These are phyloP conservation scores for Sporormia fimetaria DNA, from an alignment of 495 filamentous ascomycete species.

Conservation along the genomic window DNA sequence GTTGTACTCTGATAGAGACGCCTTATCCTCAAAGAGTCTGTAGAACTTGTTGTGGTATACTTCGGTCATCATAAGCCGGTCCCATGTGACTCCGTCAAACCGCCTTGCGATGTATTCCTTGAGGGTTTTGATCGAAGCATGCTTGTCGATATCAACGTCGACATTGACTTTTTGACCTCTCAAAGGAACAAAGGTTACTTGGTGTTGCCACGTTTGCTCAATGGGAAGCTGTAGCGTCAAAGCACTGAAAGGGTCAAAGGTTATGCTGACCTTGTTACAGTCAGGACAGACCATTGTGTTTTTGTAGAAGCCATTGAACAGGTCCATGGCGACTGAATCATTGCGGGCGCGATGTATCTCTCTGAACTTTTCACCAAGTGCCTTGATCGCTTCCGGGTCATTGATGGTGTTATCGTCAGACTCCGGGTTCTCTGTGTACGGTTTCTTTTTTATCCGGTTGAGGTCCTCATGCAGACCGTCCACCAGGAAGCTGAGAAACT, in stretches of 20 bases:
- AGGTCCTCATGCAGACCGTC: conserved; percentile 92
- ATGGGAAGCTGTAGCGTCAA: conserved; percentile 83
- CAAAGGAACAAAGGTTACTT: conserved; percentile 63
- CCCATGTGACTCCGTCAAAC: conserved; percentile 42
- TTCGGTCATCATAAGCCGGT: conserved; percentile 59
- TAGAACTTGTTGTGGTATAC: conserved; percentile 73
- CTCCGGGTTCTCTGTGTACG: conserved; percentile 94
- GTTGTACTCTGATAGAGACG: conserved; percentile 52
- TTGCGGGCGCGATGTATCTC: conserved; percentile 86
- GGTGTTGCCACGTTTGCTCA: conserved; percentile 61
- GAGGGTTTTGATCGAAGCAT: conserved; percentile 55
- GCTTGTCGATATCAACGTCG: conserved; percentile 77
- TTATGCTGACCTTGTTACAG: conserved; percentile 93
- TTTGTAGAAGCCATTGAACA: conserved; percentile 97
- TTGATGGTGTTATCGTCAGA: conserved; percentile 94
- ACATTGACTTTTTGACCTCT: conserved; percentile 55
- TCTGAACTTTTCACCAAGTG: conserved; percentile 80
- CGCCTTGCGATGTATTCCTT: conserved; percentile 67
- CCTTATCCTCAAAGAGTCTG: conserved; percentile 60
- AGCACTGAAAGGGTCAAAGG: conserved; percentile 95
- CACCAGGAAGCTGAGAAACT: conserved; percentile 91
- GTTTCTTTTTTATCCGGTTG: conserved; percentile 88
- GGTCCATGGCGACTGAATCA: conserved; percentile 84
- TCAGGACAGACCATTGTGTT: conserved; percentile 85
- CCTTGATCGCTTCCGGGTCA: conserved; percentile 59